Evolutionary conservation across 805 yeast species (phyloP), one percentile per base, ranked within the genome.

Genomic region (Monosporozyma aerobia): DNA sequence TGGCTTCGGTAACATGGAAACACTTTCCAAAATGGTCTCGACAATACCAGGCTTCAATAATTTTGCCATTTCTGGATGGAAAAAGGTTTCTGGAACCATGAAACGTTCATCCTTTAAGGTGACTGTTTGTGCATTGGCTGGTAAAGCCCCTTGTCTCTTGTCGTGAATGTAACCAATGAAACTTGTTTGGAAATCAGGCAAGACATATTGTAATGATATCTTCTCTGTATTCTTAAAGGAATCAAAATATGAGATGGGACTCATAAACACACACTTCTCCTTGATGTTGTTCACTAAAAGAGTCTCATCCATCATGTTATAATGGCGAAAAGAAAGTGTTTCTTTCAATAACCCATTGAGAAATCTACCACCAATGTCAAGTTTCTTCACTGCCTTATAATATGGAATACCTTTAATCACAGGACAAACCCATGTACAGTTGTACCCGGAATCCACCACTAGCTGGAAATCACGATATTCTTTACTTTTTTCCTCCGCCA

Each of bases 251-350:
- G 72, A 79, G 82, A 66, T 87, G 77, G 39, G 92, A 72, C 54
- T 62, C 51, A 68, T 61, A 47, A 62, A 67, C 2, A 64, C 48
- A 54, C 72, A 68, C 39, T 78, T 73, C 63, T 90, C 97, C 63
- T 94, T 94, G 58, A 95, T 86, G 48, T 85, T 82, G 63, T 90
- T 88, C 48, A 94, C 83, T 47, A 94, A 70, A 2, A 86, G 73
- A 0, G 96, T 84, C 68, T 95, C 99, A 55, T 94, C 97, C 64
- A 88, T 82, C 59, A 94, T 90, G 63, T 94, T 92, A 67, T 90
- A 94, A 71, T 94, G 94, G 51, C 97, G 75, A 63, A 86, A 94
- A 2, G 97, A 88, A 11, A 92, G 79, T 48, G 87, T 76, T 63
- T 94, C 98, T 56, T 90, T 77, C 50, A 95, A 68, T 49, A 84